Percentiles rank a stretch among this genome's conserved stretches.
Conservation (phyloP, 495 filamentous ascomycete genomes). For the Lichenothelia convexa region DNA sequence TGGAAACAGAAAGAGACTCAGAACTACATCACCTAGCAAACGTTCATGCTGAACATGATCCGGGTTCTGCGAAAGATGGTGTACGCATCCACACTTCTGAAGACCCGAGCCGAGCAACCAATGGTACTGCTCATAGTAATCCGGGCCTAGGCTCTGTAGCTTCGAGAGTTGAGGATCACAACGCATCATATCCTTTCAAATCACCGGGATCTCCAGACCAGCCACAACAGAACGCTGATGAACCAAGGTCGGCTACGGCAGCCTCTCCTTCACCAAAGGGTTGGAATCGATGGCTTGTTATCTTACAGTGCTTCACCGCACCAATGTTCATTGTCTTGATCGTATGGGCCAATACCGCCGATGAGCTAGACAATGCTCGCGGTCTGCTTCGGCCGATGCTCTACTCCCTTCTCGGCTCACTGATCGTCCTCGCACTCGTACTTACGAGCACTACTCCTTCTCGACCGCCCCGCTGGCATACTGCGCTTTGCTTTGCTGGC, state of each 20-base stretch:
- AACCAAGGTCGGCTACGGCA: conserved; percentile 6
- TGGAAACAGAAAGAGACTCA: conserved; percentile 41
- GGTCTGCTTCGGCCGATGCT: conserved; percentile 44
- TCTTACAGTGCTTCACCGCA: conserved; percentile 68
- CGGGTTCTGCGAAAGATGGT: background rate
- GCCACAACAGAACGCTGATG: conserved; percentile 1
- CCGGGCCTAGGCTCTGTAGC: conserved; percentile 5
- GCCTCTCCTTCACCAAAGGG: no score
- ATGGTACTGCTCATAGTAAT: conserved; percentile 1
- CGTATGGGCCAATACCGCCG: conserved; percentile 49
- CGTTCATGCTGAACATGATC: background rate
- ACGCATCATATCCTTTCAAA: conserved; percentile 4
- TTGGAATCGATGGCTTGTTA: conserved; percentile 85
- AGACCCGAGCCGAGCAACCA: background rate
- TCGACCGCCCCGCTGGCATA: conserved; percentile 44
- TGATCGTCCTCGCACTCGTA: conserved; percentile 45
- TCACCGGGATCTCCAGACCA: conserved; percentile 4
- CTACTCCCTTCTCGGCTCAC: conserved; percentile 50
- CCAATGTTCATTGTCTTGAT: conserved; percentile 69
- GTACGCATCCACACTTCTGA: background rate
- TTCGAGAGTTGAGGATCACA: conserved; percentile 14
- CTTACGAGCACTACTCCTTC: conserved; percentile 37
- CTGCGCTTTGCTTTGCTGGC: conserved; percentile 69
- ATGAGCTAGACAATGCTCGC: conserved; percentile 26
- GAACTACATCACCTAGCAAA: background rate